Base-by-base conservation (phyloP, 148 eudicot genomes). In the Arbutus unedo region DNA sequence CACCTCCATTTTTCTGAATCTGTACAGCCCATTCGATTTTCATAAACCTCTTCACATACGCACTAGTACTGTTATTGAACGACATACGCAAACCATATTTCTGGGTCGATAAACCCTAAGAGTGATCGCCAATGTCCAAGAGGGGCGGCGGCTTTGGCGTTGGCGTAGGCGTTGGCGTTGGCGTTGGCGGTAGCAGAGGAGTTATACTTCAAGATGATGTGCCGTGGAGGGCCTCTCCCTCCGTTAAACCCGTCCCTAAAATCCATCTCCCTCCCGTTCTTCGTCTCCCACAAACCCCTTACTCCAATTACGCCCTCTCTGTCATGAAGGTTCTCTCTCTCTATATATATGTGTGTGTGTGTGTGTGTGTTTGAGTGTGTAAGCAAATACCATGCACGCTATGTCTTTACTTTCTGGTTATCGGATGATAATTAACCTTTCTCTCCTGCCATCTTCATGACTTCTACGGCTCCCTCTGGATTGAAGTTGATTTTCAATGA, bases 191-290 rank as follows among this genome's bases (percentile, higher is more conserved):
- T n/a, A 93, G 91, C 86, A 86, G 85, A 79, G 90, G 86, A 76
- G 86, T 82, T 14, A 82, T 60, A 3, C 88, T 93, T 76, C 90
- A 87, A 59, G 86, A 91, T 59, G 97, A 93, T 74, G 97, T 83
- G 19, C 98, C 98, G 3, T 94, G 98, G 98, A 90, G 98, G 70
- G 97, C 91, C 21, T n/a, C 88, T 14, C 60, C 92, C 55, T 80
- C 87, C 15, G 83, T 72, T 21, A 95, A 87, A 72, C 95, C 99
- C 76, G 81, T 93, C 64, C 99, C 99, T 54, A 94, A 91, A 89
- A 94, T 96, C 55, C 95, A 96, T 70, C 91, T 75, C 81, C 92
- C 98, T 64, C 97, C 95, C 83, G 62, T 93, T 84, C 94, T 94
- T 78, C 87, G 94, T 13, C 62, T 90, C 75, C 84, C 93, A 18